Conservation (phyloP, 2,329 filamentous ascomycete species). For the Drechmeria coniospora region DNA sequence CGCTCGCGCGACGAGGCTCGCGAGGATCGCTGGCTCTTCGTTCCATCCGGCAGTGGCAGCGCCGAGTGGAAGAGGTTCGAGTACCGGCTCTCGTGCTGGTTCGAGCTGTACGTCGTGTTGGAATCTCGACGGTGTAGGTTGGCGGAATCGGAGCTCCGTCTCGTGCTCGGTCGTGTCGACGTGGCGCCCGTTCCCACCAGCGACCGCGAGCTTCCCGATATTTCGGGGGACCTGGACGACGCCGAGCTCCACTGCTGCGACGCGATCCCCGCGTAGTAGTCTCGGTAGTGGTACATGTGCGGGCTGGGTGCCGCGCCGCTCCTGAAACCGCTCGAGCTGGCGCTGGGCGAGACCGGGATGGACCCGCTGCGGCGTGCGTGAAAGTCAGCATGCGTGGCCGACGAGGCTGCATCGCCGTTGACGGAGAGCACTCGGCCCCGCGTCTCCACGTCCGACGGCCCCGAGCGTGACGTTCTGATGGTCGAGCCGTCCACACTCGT, state of each 20-base stretch:
- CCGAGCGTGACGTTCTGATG: slow-evolving; percentile 28
- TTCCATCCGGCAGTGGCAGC: slow-evolving; percentile 59
- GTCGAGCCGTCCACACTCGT: slow-evolving; percentile 38
- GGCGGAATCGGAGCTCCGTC: slow-evolving; percentile 42
- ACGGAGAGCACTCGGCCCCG: slow-evolving; percentile 44
- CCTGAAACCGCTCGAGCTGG: slow-evolving; percentile 11
- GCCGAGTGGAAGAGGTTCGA: slow-evolving; percentile 79
- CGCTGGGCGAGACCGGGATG: slow-evolving; percentile 43
- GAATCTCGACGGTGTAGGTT: slow-evolving; percentile 35
- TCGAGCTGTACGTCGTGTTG: slow-evolving; percentile 36
- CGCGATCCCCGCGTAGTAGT: slow-evolving; percentile 29
- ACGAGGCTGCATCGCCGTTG: slow-evolving; percentile 45
- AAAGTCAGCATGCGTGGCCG: slow-evolving; percentile 54
- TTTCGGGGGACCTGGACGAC: slow-evolving; percentile 40
- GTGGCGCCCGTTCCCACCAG: slow-evolving; percentile 22
- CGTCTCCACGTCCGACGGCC: slow-evolving; percentile 32
- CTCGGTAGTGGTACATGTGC: slow-evolving; percentile 40
- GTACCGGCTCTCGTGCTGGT: slow-evolving; percentile 33
- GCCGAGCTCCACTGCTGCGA: slow-evolving; percentile 38
- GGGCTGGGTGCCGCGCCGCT: slow-evolving; percentile 25
- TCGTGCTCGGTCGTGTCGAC: slow-evolving; percentile 39
- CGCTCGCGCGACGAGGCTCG: slow-evolving; percentile 46
- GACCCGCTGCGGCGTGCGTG: slow-evolving; percentile 49
- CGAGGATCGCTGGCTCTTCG: slow-evolving; percentile 36
- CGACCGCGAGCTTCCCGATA: slow-evolving; percentile 31